A percentile compares a stretch with the other conserved stretches of the same genome.
These are phyloP conservation scores for Acanthamoeba divionensis DNA, from an alignment of 208 protist genomes.

Conservation along the genomic window DNA sequence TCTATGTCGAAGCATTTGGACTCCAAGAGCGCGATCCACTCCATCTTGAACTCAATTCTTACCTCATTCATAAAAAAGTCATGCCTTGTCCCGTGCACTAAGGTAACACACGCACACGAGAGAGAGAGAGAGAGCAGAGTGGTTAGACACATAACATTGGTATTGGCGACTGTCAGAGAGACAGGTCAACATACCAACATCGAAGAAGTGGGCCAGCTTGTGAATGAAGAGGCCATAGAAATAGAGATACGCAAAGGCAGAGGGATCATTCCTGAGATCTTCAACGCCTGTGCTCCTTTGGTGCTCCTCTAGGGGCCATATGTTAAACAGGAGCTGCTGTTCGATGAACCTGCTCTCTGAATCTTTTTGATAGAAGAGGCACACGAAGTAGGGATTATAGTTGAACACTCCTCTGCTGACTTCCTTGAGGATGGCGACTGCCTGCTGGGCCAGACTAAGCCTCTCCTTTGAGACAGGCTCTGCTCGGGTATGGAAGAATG, in stretches of 20 bases:
- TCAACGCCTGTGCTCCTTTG: no score
- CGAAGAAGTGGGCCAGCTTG: constrained; percentile 36
- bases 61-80: constrained; percentile 35
- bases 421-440: not conserved
- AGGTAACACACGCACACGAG: no score
- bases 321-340: constrained; percentile 23
- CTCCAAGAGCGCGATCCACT: constrained; percentile 13
- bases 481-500: constrained; percentile 12
- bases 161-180: not conserved
- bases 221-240: constrained; percentile 40
- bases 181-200: not conserved
- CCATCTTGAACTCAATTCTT: constrained; percentile 41
- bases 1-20: not conserved
- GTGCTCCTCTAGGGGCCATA: constrained; percentile 6
- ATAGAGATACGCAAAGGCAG: constrained; percentile 5
- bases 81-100: constrained; percentile 27
- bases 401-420: constrained; percentile 8
- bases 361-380: constrained; percentile 31
- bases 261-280: not conserved
- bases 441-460: not conserved
- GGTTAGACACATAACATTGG: not conserved
- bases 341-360: constrained; percentile 6
- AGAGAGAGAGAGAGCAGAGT: not conserved
- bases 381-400: constrained; percentile 36
- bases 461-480: constrained; percentile 26